phyloP scores from a whole-genome alignment of 257 asterid species.

The Osmanthus fragrans region DNA sequence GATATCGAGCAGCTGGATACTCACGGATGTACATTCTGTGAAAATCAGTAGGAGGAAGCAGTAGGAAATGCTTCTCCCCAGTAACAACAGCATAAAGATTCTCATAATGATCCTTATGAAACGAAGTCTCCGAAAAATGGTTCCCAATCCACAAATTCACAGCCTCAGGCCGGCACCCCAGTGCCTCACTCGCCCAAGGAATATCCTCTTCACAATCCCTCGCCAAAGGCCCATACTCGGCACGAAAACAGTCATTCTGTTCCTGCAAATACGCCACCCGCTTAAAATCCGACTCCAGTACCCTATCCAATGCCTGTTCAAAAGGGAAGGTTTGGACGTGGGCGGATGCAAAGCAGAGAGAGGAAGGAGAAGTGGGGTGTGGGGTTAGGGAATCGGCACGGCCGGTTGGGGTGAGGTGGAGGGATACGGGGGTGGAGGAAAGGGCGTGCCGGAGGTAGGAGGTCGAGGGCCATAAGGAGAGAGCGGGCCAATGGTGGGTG shows the following conservation, averaged over 20 bases:
- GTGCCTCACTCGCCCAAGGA: slow-evolving; percentile 77
- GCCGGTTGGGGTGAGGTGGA: slow-evolving; percentile 92
- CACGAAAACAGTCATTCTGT: slow-evolving; percentile 87
- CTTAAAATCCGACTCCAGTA: slow-evolving; percentile 35
- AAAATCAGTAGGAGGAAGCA: slow-evolving; percentile 88
- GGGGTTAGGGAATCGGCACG: slow-evolving; percentile 71
- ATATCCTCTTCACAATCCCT: slow-evolving; percentile 63
- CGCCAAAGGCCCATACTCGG: slow-evolving; percentile 61
- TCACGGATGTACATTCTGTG: slow-evolving; percentile 81
- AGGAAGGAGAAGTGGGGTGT: slow-evolving; percentile 45
- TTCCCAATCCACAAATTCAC: slow-evolving; percentile 92
- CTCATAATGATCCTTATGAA: slow-evolving; percentile 91
- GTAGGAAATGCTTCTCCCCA: slow-evolving; percentile 77
- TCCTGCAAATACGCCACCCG: slow-evolving; percentile 76
- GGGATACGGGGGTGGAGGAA: slow-evolving; percentile 64
- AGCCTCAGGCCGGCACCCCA: slow-evolving; percentile 83
- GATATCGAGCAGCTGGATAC: slow-evolving; percentile 69
- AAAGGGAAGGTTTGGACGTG: slow-evolving; percentile 59
- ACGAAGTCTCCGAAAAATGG: slow-evolving; percentile 63
- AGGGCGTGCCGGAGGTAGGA: slow-evolving; percentile 62
- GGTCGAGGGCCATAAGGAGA: slow-evolving; percentile 64
- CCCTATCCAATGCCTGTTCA: slow-evolving; percentile 51
- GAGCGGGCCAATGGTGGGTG: slow-evolving; percentile 79
- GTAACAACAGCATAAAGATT: slow-evolving; percentile 76
- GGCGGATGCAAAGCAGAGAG: slow-evolving; percentile 81